Percentiles rank a stretch among this genome's conserved stretches.
Conservation (phyloP, 805 yeast species). For the Suhomyces pyralidae region DNA sequence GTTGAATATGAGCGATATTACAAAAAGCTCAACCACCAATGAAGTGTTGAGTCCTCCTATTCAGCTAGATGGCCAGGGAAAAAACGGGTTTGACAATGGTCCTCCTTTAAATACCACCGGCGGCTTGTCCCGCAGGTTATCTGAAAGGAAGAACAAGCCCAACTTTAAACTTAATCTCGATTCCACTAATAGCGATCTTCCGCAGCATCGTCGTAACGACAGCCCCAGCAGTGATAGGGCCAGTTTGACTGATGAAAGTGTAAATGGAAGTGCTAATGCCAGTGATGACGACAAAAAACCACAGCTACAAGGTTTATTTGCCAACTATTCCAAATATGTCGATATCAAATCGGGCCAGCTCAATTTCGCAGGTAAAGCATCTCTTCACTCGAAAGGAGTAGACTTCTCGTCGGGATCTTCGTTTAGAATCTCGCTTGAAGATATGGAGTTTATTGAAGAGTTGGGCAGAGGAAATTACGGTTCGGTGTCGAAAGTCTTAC, state of each 20-base stretch:
- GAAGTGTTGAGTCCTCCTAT: slow-evolving; percentile 2
- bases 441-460: slow-evolving; percentile 78
- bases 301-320: slow-evolving; percentile 62
- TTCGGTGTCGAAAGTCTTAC: slow-evolving; percentile 87
- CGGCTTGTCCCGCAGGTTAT: slow-evolving; percentile 34
- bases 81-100: background rate
- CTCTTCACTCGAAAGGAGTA: slow-evolving; percentile 86
- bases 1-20: slow-evolving; percentile 35
- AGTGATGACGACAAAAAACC: slow-evolving; percentile 18
- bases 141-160: slow-evolving; percentile 40
- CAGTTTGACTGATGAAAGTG: background rate
- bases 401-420: slow-evolving; percentile 87
- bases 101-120: slow-evolving; percentile 23
- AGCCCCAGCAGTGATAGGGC: slow-evolving; percentile 3
- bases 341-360: slow-evolving; percentile 91
- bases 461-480: slow-evolving; percentile 97
- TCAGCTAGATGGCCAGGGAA: background rate
- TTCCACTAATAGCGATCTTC: slow-evolving; percentile 12
- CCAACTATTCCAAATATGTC: slow-evolving; percentile 80
- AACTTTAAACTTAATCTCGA: slow-evolving; percentile 36
- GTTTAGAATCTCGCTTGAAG: slow-evolving; percentile 82
- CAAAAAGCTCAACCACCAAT: slow-evolving; percentile 1
- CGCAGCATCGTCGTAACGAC: slow-evolving; percentile 4
- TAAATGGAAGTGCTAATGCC: background rate
- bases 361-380: slow-evolving; percentile 90